These are phyloP conservation scores for Penicillium expansum DNA, from an alignment of 2,329 filamentous ascomycete species.

Conservation along the genomic window DNA sequence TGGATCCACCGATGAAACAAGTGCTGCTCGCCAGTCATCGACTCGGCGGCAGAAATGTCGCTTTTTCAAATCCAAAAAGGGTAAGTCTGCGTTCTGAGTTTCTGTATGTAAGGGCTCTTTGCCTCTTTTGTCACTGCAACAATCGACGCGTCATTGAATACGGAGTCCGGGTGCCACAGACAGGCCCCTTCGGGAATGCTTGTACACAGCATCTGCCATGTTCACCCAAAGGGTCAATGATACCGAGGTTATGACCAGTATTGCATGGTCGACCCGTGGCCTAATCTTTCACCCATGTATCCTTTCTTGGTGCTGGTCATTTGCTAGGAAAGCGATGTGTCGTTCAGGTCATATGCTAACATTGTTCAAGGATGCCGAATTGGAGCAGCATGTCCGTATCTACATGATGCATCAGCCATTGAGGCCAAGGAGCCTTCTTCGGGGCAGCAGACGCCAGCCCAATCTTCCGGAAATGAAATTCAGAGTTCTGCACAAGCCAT, in stretches of 20 bases:
- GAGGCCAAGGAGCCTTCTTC: constrained; percentile 17
- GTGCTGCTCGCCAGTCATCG: constrained; percentile 17
- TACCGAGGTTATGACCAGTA: background rate
- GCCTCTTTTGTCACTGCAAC: background rate
- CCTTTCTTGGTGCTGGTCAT: background rate
- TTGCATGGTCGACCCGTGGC: background rate
- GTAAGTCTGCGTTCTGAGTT: constrained; percentile 18
- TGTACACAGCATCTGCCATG: background rate
- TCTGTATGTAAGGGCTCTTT: constrained; percentile 1
- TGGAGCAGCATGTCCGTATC: constrained; percentile 51
- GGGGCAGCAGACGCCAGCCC: constrained; percentile 15
- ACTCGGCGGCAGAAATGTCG: constrained; percentile 25
- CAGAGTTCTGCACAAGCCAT: constrained; percentile 9
- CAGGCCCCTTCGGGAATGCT: background rate
- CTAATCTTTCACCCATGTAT: background rate
- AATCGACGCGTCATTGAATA: constrained; percentile 4
- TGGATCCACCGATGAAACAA: constrained; percentile 14
- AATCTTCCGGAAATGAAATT: constrained; percentile 7
- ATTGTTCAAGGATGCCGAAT: constrained; percentile 49
- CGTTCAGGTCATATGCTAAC: constrained; percentile 20
- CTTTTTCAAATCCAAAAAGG: constrained; percentile 27
- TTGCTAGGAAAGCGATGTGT: background rate
- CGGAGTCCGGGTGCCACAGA: background rate
- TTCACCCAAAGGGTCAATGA: background rate
- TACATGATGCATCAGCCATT: constrained; percentile 41